Conservation (phyloP, 768 basidiomycete species). For the Tulasnella sp. region DNA sequence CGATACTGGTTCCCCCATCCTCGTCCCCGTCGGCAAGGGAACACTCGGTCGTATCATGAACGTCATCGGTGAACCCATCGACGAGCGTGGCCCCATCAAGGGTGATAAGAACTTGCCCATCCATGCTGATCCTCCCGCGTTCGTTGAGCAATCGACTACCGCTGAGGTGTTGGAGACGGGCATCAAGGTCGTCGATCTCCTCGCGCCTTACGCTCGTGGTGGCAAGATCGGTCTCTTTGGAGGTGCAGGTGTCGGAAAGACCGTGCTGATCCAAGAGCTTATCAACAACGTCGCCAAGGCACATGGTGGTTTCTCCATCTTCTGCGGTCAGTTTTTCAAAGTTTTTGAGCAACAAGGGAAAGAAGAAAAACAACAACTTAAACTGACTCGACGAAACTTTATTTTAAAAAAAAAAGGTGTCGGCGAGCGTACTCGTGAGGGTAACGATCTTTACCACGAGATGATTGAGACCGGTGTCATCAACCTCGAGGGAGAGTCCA, state of each 20-base stretch:
- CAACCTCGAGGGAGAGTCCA: slow-evolving; percentile 98
- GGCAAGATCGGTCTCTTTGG: slow-evolving; percentile 99
- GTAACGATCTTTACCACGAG: slow-evolving; percentile 97
- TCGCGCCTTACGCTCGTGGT: slow-evolving; percentile 99
- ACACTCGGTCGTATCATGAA: slow-evolving; percentile 99
- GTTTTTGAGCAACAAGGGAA: slow-evolving; percentile 8
- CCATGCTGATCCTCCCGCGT: slow-evolving; percentile 93
- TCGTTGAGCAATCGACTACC: slow-evolving; percentile 97
- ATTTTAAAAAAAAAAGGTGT: slow-evolving; percentile 79
- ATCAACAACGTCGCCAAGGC: slow-evolving; percentile 99
- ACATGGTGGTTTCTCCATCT: slow-evolving; percentile 99
- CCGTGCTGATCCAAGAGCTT: slow-evolving; percentile 97
- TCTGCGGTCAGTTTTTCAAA: slow-evolving; percentile 59
- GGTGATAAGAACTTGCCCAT: slow-evolving; percentile 87
- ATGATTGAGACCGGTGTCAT: slow-evolving; percentile 99
- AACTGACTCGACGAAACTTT: neutral
- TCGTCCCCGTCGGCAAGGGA: slow-evolving; percentile 87
- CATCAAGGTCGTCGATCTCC: slow-evolving; percentile 99
- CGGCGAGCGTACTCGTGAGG: slow-evolving; percentile 99
- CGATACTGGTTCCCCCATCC: slow-evolving; percentile 94
- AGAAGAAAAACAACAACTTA: no score
- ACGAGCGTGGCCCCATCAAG: slow-evolving; percentile 98
- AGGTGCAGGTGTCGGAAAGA: slow-evolving; percentile 99
- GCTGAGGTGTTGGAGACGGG: slow-evolving; percentile 99
- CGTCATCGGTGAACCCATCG: slow-evolving; percentile 99